phyloP scores from a whole-genome alignment of 495 filamentous ascomycete genomes.

The Parmelia sp. region DNA sequence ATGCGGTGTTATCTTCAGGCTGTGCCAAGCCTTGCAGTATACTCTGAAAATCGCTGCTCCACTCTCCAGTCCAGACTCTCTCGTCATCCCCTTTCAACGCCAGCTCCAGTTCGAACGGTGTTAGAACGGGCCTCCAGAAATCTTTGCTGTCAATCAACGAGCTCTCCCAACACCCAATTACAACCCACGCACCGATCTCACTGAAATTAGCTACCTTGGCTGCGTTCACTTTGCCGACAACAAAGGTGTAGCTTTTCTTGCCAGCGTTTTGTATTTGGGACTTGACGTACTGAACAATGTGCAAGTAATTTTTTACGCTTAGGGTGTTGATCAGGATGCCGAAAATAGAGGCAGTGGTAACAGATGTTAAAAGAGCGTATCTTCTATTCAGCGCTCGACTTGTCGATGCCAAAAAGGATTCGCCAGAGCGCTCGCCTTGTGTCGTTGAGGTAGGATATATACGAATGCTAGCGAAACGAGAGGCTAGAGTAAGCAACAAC shows the following conservation, averaged over 20 bases:
- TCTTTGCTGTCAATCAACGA: conserved; percentile 77
- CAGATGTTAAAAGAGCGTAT: conserved; percentile 76
- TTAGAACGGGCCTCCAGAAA: conserved; percentile 81
- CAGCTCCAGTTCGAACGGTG: conserved; percentile 81
- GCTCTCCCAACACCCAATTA: conserved; percentile 97
- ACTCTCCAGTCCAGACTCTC: conserved; percentile 69
- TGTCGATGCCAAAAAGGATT: conserved; percentile 35
- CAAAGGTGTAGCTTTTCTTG: conserved; percentile 92
- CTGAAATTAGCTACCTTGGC: conserved; percentile 95
- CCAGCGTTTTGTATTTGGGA: conserved; percentile 63
- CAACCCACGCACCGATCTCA: conserved; percentile 93
- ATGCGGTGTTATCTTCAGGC: conserved; percentile 13
- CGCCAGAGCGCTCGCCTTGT: background rate
- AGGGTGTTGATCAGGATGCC: conserved; percentile 95
- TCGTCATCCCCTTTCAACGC: conserved; percentile 62
- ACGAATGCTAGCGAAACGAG: conserved; percentile 68
- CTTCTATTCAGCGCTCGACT: conserved; percentile 65
- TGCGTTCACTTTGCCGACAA: conserved; percentile 92
- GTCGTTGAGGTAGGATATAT: conserved; percentile 58
- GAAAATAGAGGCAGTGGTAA: conserved; percentile 74
- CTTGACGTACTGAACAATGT: conserved; percentile 66
- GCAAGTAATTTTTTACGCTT: conserved; percentile 81
- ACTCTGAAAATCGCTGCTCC: conserved; percentile 67
- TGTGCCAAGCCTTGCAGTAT: conserved; percentile 36
- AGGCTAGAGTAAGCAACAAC: conserved; percentile 79